phyloP scores from a whole-genome alignment of 768 basidiomycete species.

The Leccinum variicolor region DNA sequence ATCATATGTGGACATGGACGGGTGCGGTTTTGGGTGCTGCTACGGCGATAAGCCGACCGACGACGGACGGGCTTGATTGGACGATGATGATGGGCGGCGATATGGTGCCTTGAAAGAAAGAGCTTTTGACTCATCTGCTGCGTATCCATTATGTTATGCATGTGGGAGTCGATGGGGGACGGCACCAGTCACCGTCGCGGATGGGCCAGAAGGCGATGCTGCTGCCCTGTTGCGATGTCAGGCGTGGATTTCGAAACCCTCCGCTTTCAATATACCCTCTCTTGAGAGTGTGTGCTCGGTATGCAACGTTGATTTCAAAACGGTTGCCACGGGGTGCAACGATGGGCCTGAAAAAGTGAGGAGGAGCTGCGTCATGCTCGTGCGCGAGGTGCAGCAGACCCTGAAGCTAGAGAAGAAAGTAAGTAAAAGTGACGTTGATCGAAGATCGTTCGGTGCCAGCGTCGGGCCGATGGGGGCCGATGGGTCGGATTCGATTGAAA shows the following conservation, averaged over 20 bases:
- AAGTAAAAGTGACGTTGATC: not conserved
- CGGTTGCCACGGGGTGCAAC: too few relatives aligned
- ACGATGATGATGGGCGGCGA: conserved; percentile 10
- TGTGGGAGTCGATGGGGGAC: not conserved
- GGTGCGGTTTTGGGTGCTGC: not conserved
- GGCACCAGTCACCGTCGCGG: not conserved
- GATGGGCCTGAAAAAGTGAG: too few relatives aligned
- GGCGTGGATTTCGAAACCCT: not conserved
- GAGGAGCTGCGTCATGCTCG: not conserved
- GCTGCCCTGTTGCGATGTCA: not conserved
- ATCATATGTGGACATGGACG: not conserved
- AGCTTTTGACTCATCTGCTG: not conserved
- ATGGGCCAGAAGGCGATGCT: not conserved
- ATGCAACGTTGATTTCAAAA: not conserved
- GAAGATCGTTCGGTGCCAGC: not conserved
- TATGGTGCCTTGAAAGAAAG: not conserved
- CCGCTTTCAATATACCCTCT: not conserved
- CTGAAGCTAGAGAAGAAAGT: not conserved
- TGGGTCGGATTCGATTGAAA: not conserved
- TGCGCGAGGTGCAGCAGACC: not conserved
- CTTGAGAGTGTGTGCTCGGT: not conserved
- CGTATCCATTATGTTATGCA: not conserved
- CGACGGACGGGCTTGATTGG: not conserved
- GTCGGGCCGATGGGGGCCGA: not conserved
- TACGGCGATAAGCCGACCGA: conserved; percentile 3